Evolutionary conservation across 2,329 filamentous ascomycete species (phyloP).

Genomic region (Graphium sp.): DNA sequence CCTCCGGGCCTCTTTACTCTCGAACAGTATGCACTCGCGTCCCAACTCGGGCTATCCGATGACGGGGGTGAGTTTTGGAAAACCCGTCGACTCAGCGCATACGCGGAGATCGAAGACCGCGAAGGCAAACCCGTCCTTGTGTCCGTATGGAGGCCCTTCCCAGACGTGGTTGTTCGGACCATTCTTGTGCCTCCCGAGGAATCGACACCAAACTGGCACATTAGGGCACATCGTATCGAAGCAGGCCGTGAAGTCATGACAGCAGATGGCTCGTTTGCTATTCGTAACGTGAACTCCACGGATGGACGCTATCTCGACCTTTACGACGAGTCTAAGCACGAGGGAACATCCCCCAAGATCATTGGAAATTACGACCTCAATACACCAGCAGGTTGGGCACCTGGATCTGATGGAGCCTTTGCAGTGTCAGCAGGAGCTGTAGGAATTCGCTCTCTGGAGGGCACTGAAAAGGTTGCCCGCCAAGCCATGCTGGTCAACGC

Average conservation of each 20-base stretch:
- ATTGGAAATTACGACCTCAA: constrained; percentile 44
- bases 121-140: constrained; percentile 42
- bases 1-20: constrained; percentile 60
- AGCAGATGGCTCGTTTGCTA: constrained; percentile 60
- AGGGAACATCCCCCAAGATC: constrained; percentile 36
- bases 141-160: constrained; percentile 54
- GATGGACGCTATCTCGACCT: constrained; percentile 32
- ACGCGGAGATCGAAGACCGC: constrained; percentile 42
- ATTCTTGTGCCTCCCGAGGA: constrained; percentile 45
- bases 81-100: constrained; percentile 49
- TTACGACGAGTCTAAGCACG: constrained; percentile 25
- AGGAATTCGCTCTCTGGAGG: constrained; percentile 39
- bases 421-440: constrained; percentile 38
- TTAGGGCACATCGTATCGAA: constrained; percentile 45
- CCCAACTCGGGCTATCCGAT: constrained; percentile 59
- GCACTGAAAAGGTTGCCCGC: constrained; percentile 26
- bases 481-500: constrained; percentile 53
- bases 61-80: constrained; percentile 70
- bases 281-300: constrained; percentile 32
- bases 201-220: constrained; percentile 49
- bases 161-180: constrained; percentile 49
- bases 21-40: constrained; percentile 61
- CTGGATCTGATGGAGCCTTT: constrained; percentile 33
- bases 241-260: constrained; percentile 47
- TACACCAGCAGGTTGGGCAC: constrained; percentile 33